phyloP scores from a whole-genome alignment of 1,139 yeast species.

The Zygosaccharomyces sapae region DNA sequence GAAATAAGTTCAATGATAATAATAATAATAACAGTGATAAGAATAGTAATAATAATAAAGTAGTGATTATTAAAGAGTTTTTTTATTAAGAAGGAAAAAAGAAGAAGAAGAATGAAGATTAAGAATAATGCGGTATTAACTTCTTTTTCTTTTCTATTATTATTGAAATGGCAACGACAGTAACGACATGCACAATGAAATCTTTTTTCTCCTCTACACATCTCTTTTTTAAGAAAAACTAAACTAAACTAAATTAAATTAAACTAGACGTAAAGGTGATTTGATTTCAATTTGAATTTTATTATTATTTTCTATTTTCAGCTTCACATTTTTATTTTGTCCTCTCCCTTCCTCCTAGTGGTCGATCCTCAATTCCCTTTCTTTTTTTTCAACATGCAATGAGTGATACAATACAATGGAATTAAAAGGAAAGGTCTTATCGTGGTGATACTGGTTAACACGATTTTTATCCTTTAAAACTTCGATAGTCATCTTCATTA shows the following conservation, averaged over 20 bases:
- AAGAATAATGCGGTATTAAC: neutral
- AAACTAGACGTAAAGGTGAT: neutral
- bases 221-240: neutral
- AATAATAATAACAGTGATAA: neutral
- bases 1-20: conserved; percentile 15
- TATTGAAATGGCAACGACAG: conserved; percentile 6
- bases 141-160: neutral
- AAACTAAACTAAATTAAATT: neutral
- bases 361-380: neutral
- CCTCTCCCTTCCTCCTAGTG: neutral
- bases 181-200: conserved; percentile 1
- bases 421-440: neutral
- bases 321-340: neutral
- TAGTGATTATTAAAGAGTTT: no score
- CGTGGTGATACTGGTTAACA: neutral
- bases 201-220: neutral
- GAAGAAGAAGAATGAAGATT: no score
- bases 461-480: conserved; percentile 1
- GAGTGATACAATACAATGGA: neutral
- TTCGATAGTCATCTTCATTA: conserved; percentile 6
- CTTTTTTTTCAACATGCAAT: neutral
- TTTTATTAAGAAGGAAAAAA: no score
- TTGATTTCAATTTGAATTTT: neutral
- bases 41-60: no score
- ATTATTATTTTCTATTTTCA: neutral